A percentile compares a stretch with the other conserved stretches of the same genome.
Evolutionary conservation across 2,329 filamentous ascomycete species (phyloP).

Genomic region (Pyrenophora tritici-repentis): DNA sequence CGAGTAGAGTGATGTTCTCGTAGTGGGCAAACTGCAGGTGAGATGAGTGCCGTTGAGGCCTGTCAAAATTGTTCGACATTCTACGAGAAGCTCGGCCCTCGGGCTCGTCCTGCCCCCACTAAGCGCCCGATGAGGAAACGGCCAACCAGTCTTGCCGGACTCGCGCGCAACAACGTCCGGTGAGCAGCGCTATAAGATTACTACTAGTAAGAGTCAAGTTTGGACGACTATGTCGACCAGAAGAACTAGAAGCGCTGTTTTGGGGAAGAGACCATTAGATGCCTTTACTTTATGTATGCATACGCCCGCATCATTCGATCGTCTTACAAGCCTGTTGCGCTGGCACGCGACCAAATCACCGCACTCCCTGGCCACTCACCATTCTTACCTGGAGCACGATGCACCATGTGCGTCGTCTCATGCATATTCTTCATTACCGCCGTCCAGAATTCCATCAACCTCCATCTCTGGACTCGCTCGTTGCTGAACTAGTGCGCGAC

Average conservation of each 20-base stretch:
- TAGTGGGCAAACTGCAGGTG: constrained; percentile 27
- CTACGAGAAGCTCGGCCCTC: constrained; percentile 11
- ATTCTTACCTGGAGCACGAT: constrained; percentile 37
- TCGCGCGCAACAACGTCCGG: constrained; percentile 8
- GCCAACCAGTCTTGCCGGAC: constrained; percentile 10
- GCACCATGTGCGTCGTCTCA: constrained; percentile 28
- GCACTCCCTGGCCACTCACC: constrained; percentile 33
- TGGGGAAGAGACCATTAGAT: too few relatives aligned
- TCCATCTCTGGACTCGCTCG: too few relatives aligned
- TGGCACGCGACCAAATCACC: constrained; percentile 39
- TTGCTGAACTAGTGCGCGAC: too few relatives aligned
- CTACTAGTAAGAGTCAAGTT: not conserved
- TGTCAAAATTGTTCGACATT: constrained; percentile 34
- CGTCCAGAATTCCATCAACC: too few relatives aligned
- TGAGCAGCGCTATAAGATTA: not conserved
- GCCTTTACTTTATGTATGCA: constrained; percentile 18
- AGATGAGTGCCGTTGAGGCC: constrained; percentile 22
- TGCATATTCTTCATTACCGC: too few relatives aligned
- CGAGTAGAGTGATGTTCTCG: constrained; percentile 38
- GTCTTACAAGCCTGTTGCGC: constrained; percentile 32
- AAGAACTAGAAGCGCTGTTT: too few relatives aligned
- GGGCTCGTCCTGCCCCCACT: constrained; percentile 11
- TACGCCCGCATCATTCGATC: constrained; percentile 8
- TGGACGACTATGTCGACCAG: not conserved
- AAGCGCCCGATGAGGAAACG: constrained; percentile 2